Evolutionary conservation across 331 rosid genomes (phyloP).

Genomic region (Rhamnella rubrinervis): DNA sequence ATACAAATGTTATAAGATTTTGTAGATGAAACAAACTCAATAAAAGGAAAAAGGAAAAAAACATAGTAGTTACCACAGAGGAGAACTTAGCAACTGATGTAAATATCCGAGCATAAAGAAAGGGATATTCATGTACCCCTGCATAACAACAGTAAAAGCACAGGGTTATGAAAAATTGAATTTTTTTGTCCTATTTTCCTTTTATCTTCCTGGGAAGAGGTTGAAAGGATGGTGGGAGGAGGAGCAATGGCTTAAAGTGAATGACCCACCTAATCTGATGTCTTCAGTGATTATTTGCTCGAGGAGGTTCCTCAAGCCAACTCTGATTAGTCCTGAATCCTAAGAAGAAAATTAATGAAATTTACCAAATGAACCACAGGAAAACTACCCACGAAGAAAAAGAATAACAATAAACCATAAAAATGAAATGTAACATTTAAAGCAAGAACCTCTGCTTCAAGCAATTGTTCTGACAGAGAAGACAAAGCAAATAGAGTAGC

Average conservation of each 20-base stretch:
- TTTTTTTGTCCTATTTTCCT: not conserved
- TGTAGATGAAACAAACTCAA: not conserved
- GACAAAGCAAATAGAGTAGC: conserved; percentile 78
- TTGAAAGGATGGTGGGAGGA: not conserved
- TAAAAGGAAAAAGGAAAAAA: conserved; percentile 21
- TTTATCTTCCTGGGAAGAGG: not conserved
- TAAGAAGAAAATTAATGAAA: conserved; percentile 32
- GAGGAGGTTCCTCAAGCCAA: conserved; percentile 51
- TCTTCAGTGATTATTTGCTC: conserved; percentile 70
- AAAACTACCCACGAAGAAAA: conserved; percentile 9
- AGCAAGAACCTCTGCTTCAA: conserved; percentile 61
- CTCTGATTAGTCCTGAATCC: conserved; percentile 47
- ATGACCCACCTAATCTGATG: conserved; percentile 52
- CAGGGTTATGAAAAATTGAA: conserved; percentile 18
- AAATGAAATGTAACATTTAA: conserved; percentile 7
- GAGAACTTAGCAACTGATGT: conserved; percentile 78
- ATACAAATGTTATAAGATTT: conserved; percentile 22
- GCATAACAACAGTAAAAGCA: conserved; percentile 28
- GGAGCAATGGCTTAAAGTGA: not conserved
- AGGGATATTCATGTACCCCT: conserved; percentile 78
- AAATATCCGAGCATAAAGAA: conserved; percentile 85
- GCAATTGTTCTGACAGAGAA: conserved; percentile 75
- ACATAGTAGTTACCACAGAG: conserved; percentile 60
- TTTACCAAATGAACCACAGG: conserved; percentile 10
- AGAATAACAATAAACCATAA: conserved; percentile 1